Evolutionary conservation across 2,329 filamentous ascomycete species (phyloP), one percentile per base, ranked within the genome.

Genomic region (Neurospora sp.): DNA sequence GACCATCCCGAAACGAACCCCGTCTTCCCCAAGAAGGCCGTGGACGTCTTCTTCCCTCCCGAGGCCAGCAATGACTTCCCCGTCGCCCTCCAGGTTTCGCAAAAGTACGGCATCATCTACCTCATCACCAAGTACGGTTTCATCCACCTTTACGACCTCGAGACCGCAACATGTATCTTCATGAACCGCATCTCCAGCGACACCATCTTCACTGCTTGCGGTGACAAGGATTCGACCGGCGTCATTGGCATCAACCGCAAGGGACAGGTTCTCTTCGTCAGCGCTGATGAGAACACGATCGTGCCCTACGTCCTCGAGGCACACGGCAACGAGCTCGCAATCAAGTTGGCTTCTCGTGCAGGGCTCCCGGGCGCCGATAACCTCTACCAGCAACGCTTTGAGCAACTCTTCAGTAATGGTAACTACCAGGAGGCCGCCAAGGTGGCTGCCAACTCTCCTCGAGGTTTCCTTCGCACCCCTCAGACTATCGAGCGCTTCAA

Each of bases 171-270:
- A 12, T 96, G 93, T 80, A 96, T 99, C 79, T 99, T 97, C 87
- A 96, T 99, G 93, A 99, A 99, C 86, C 91, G 96, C 76, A 99
- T 99, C 77, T 99, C 96, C 40, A 97, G 93, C 84, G 96, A 99
- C 79, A 99, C 96, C 36, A 98, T 99, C 79, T 99, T 99, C 83
- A 96, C 95, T 36, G 97, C 94, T 23, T 91, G 92, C 66, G 84
- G 90, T 41, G 96, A 99, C 79, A 87, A 87, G 69, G 90, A 93
- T 28, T 96, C 93, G 19, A 88, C 91, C 66, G 96, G 96, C 76
- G 91, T 99, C 73, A 87, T 99, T 68, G 93, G 93, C 75, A 95
- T 99, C 79, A 99, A 99, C 84, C 91, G 96, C 77, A 97, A 97
- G 84, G 96, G 96, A 73, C 96, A 99, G 82, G 94, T 98, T 66